These are phyloP conservation scores for Caloboletus firmus DNA, from an alignment of 1,284 basidiomycete genomes.

Conservation along the genomic window DNA sequence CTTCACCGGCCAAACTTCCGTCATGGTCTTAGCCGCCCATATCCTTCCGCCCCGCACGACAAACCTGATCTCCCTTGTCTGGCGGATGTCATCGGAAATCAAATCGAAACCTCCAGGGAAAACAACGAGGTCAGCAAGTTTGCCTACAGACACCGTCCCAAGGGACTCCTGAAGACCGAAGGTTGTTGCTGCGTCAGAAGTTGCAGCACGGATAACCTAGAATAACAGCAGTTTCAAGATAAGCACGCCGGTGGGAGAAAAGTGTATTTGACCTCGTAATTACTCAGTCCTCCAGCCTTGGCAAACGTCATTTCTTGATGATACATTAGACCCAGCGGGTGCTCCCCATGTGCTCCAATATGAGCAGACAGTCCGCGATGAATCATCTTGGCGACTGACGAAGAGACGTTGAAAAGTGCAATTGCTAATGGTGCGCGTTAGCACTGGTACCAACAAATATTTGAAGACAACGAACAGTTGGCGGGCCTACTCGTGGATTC, in stretches of 20 bases:
- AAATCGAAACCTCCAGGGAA: slow-evolving; percentile 61
- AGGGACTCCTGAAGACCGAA: slow-evolving; percentile 60
- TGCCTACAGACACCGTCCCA: slow-evolving; percentile 60
- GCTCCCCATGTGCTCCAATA: slow-evolving; percentile 76
- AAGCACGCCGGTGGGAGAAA: neutral
- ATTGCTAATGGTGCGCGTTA: slow-evolving; percentile 46
- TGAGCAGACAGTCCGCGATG: slow-evolving; percentile 56
- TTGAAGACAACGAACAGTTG: slow-evolving; percentile 46
- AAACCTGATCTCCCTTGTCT: slow-evolving; percentile 49
- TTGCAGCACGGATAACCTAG: slow-evolving; percentile 69
- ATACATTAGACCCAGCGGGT: slow-evolving; percentile 70
- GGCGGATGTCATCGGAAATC: slow-evolving; percentile 50
- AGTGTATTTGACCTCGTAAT: slow-evolving; percentile 44
- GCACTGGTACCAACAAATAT: neutral
- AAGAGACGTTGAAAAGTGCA: slow-evolving; percentile 65
- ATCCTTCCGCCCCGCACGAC: slow-evolving; percentile 64
- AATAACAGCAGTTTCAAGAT: neutral
- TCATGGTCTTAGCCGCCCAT: slow-evolving; percentile 66
- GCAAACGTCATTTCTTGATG: slow-evolving; percentile 71
- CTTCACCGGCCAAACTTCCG: slow-evolving; percentile 65
- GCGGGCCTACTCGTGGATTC: slow-evolving; percentile 61
- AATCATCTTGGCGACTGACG: slow-evolving; percentile 66
- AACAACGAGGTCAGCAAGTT: slow-evolving; percentile 67
- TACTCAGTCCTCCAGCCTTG: slow-evolving; percentile 52
- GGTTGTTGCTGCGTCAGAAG: slow-evolving; percentile 59